phyloP scores from a whole-genome alignment of 2,329 filamentous ascomycete species.

The Fonsecaea pedrosoi region DNA sequence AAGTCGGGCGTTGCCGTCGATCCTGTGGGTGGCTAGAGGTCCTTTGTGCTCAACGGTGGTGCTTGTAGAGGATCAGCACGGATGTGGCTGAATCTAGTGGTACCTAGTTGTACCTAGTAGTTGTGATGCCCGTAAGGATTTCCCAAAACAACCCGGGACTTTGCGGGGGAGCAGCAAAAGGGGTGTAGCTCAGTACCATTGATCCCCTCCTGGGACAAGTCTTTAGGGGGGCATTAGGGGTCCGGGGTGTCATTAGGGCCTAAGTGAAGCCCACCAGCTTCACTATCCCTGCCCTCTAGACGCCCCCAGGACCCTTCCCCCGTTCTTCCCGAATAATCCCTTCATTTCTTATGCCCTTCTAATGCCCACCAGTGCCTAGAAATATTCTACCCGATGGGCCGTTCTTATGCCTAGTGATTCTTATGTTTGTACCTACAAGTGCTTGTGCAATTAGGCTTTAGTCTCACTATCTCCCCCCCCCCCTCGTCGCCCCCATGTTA shows the following conservation, averaged over 20 bases:
- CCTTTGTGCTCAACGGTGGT: neutral
- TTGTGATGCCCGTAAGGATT: neutral
- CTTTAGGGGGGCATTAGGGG: neutral
- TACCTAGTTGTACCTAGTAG: too few relatives aligned
- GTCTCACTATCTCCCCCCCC: too few relatives aligned
- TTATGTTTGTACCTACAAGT: too few relatives aligned
- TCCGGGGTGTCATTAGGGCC: neutral
- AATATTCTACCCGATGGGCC: neutral
- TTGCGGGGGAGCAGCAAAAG: neutral
- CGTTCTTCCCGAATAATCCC: conserved; percentile 4
- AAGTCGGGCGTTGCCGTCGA: neutral
- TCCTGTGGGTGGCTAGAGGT: neutral
- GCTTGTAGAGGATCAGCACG: neutral
- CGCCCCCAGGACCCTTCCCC: too few relatives aligned
- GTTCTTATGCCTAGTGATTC: neutral
- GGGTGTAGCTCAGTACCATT: neutral
- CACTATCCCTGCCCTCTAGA: too few relatives aligned
- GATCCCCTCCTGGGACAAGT: too few relatives aligned
- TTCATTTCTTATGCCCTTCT: neutral
- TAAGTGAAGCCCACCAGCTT: too few relatives aligned
- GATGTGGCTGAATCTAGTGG: neutral
- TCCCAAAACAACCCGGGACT: neutral
- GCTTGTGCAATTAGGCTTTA: too few relatives aligned
- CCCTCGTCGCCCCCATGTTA: neutral
- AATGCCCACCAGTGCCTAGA: neutral